These are phyloP conservation scores for Ogataea kodamae DNA, from an alignment of 805 yeast species.

Conservation along the genomic window DNA sequence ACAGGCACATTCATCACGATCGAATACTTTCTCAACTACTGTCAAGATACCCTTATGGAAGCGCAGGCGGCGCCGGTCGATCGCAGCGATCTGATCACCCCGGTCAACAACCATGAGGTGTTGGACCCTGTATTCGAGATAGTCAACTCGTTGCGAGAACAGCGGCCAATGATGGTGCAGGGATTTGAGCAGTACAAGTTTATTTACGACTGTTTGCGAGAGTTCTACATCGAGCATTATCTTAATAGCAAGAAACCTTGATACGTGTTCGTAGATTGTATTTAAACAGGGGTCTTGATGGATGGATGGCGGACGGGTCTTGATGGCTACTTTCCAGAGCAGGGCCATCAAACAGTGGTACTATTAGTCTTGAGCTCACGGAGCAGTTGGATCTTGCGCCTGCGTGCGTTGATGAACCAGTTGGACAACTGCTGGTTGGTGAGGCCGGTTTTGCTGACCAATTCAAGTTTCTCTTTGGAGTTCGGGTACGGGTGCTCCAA, in stretches of 20 bases:
- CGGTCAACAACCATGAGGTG: slow-evolving; percentile 18
- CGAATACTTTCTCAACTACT: slow-evolving; percentile 35
- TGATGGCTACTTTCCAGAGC: slow-evolving; percentile 1
- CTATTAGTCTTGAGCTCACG: slow-evolving; percentile 36
- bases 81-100: slow-evolving; percentile 20
- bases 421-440: slow-evolving; percentile 56
- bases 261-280: background rate
- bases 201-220: slow-evolving; percentile 39
- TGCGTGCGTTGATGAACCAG: slow-evolving; percentile 62
- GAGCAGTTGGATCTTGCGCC: slow-evolving; percentile 51
- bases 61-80: too few species aligned
- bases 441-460: slow-evolving; percentile 53
- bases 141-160: slow-evolving; percentile 43
- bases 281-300: too few species aligned
- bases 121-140: slow-evolving; percentile 42
- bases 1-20: slow-evolving; percentile 50
- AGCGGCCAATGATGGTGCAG: slow-evolving; percentile 55
- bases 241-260: slow-evolving; percentile 6
- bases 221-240: slow-evolving; percentile 18
- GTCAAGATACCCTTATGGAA: slow-evolving; percentile 10
- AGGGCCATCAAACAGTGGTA: slow-evolving; percentile 15
- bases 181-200: slow-evolving; percentile 47
- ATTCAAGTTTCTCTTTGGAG: slow-evolving; percentile 51
- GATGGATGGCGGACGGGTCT: too few species aligned
- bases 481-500: slow-evolving; percentile 60